Conservation (phyloP, 2,329 filamentous ascomycete genomes). For the Colletotrichum tanaceti region DNA sequence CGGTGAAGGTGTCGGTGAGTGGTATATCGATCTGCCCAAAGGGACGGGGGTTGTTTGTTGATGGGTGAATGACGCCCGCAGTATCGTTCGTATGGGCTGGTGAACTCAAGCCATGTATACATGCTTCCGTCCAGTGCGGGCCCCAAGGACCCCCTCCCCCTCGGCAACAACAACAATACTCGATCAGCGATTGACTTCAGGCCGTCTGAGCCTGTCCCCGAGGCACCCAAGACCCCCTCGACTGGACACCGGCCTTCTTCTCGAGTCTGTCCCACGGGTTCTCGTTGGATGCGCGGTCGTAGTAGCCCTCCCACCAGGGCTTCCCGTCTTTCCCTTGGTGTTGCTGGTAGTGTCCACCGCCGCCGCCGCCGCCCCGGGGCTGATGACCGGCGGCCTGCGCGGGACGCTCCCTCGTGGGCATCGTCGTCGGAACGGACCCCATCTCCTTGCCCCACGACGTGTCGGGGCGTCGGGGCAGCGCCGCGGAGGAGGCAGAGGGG, state of each 20-base stretch:
- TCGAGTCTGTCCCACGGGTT: slow-evolving; percentile 78
- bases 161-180: neutral
- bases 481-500: slow-evolving; percentile 2
- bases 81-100: neutral
- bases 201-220: slow-evolving; percentile 14
- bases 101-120: neutral
- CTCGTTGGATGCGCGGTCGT: slow-evolving; percentile 74
- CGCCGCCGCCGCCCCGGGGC: neutral
- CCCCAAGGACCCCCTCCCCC: neutral
- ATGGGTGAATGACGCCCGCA: neutral
- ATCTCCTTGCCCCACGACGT: slow-evolving; percentile 34
- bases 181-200: neutral
- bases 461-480: slow-evolving; percentile 34
- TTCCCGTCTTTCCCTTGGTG: slow-evolving; percentile 40
- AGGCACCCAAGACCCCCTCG: slow-evolving; percentile 59
- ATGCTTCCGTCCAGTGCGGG: neutral
- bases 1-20: neutral
- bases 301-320: slow-evolving; percentile 75
- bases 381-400: neutral
- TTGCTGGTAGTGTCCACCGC: neutral
- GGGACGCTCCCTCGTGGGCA: slow-evolving; percentile 24
- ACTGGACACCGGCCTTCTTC: slow-evolving; percentile 55
- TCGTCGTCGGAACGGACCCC: slow-evolving; percentile 20
- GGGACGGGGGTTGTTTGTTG: neutral
- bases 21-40: neutral